Evolutionary conservation across 2,329 filamentous ascomycete genomes (phyloP).

Genomic region (Capronia coronata): DNA sequence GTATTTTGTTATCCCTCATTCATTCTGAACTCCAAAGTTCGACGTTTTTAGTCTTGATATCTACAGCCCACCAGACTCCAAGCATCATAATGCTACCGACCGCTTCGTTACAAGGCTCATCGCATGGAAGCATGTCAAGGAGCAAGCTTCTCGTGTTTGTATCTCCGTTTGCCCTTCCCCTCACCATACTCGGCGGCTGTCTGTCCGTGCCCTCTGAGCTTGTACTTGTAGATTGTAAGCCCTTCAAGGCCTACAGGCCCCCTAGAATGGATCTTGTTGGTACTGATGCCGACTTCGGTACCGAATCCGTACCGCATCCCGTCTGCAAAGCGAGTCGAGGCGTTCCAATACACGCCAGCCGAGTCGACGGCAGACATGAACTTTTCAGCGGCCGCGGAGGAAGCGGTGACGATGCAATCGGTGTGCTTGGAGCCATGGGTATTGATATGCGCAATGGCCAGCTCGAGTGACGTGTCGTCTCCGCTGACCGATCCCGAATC

Average conservation of each 20-base stretch:
- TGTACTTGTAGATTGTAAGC: slow-evolving; percentile 95
- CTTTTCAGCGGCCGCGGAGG: slow-evolving; percentile 60
- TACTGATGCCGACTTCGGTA: slow-evolving; percentile 96
- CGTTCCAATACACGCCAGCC: slow-evolving; percentile 94
- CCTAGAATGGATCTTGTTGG: slow-evolving; percentile 94
- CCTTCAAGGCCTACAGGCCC: slow-evolving; percentile 93
- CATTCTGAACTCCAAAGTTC: too few species aligned
- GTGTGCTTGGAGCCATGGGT: slow-evolving; percentile 88
- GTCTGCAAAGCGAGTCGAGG: slow-evolving; percentile 87
- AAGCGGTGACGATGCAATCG: slow-evolving; percentile 75
- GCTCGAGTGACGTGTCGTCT: slow-evolving; percentile 46
- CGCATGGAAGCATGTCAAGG: neutral
- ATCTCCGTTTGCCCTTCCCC: slow-evolving; percentile 48
- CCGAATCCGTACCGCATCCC: slow-evolving; percentile 97
- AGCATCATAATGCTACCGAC: neutral
- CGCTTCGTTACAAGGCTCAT: neutral
- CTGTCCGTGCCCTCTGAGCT: slow-evolving; percentile 77
- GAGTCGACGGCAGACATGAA: slow-evolving; percentile 86
- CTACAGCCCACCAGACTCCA: neutral
- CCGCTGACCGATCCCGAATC: neutral
- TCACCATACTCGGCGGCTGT: slow-evolving; percentile 64
- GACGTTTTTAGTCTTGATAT: neutral
- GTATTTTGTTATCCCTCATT: too few species aligned
- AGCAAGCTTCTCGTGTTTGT: slow-evolving; percentile 50
- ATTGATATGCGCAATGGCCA: slow-evolving; percentile 85